Evolutionary conservation across 2,329 filamentous ascomycete genomes (phyloP).

Genomic region (Exophiala alcalophila): DNA sequence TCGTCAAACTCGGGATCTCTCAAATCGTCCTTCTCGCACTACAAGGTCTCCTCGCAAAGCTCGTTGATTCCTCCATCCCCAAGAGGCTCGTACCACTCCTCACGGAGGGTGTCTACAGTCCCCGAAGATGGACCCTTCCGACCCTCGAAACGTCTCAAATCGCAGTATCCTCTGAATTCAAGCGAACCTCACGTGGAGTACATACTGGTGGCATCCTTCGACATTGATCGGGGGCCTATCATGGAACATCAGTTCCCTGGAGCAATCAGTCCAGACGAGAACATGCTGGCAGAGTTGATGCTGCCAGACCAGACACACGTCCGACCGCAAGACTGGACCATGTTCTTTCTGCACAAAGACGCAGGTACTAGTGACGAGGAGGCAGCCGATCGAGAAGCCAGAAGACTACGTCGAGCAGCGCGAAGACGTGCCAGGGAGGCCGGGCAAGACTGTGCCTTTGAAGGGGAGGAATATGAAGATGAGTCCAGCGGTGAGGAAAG

Average conservation of each 20-base stretch:
- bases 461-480: slow-evolving; percentile 43
- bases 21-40: slow-evolving; percentile 33
- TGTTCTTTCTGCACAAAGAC: slow-evolving; percentile 98
- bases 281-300: slow-evolving; percentile 98
- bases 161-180: slow-evolving; percentile 71
- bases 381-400: slow-evolving; percentile 51
- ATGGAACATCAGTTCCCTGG: slow-evolving; percentile 99
- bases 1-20: slow-evolving; percentile 57
- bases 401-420: slow-evolving; percentile 41
- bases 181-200: slow-evolving; percentile 96
- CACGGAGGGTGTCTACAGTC: slow-evolving; percentile 37
- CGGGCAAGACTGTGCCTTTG: slow-evolving; percentile 44
- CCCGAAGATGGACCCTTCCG: slow-evolving; percentile 27
- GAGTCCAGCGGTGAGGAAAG: slow-evolving; percentile 49
- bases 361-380: slow-evolving; percentile 76
- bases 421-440: slow-evolving; percentile 39
- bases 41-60: slow-evolving; percentile 56
- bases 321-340: slow-evolving; percentile 96
- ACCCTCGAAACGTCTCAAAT: slow-evolving; percentile 57
- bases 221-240: slow-evolving; percentile 90
- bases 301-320: slow-evolving; percentile 94
- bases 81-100: slow-evolving; percentile 45
- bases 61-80: slow-evolving; percentile 53
- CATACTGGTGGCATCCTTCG: slow-evolving; percentile 94
- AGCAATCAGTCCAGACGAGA: slow-evolving; percentile 92